A percentile compares a stretch with the other conserved stretches of the same genome.
Evolutionary conservation across 257 asterid genomes (phyloP).

Genomic region (Nicotiana sylvestris): DNA sequence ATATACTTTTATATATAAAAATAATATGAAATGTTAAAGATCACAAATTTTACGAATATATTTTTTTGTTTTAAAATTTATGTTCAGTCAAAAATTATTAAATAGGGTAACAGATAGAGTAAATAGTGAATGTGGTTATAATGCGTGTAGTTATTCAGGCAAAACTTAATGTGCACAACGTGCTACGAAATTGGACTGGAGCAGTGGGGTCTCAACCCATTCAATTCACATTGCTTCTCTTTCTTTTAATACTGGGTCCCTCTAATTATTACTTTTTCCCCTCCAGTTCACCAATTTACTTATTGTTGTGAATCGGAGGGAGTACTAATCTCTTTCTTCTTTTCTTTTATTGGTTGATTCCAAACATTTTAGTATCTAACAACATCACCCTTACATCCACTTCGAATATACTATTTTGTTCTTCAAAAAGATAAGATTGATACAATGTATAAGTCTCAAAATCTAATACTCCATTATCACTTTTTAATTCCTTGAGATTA

Average conservation of each 20-base stretch:
- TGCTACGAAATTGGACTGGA: neutral
- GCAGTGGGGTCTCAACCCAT: neutral
- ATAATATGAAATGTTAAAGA: too few relatives aligned
- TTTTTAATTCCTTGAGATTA: constrained; percentile 4
- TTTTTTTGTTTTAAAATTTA: too few relatives aligned
- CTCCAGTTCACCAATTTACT: too few relatives aligned
- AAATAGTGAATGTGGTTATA: too few relatives aligned
- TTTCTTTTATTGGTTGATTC: neutral
- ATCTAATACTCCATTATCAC: neutral
- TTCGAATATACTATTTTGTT: neutral
- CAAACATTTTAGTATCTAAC: neutral
- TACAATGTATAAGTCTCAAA: neutral
- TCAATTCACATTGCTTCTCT: neutral
- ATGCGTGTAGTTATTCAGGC: neutral
- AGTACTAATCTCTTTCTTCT: neutral
- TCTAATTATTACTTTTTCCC: too few relatives aligned
- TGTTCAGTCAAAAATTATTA: too few relatives aligned
- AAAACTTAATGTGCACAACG: neutral
- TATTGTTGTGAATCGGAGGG: too few relatives aligned
- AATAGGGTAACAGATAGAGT: too few relatives aligned
- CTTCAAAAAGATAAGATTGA: neutral
- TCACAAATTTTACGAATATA: too few relatives aligned
- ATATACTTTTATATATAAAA: too few relatives aligned
- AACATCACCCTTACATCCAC: neutral
- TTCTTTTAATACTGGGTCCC: neutral